A percentile compares a stretch with the other conserved stretches of the same genome.
phyloP scores from a whole-genome alignment of 2,329 filamentous ascomycete species.

The Penicillium sp. region DNA sequence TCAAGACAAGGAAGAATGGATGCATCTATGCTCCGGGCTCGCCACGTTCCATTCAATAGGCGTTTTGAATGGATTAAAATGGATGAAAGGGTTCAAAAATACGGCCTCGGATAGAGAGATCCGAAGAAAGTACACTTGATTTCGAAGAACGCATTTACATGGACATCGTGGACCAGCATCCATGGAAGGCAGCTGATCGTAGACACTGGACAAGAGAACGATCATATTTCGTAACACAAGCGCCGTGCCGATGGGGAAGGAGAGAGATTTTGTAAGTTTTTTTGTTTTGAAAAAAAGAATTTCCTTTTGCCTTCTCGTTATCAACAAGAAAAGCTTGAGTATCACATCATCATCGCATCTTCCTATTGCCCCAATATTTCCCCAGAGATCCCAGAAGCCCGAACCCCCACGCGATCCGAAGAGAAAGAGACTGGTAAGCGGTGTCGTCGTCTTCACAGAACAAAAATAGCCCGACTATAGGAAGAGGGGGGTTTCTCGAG shows the following conservation, averaged over 20 bases:
- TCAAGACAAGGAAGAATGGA: too few species aligned
- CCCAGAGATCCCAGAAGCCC: constrained; percentile 21
- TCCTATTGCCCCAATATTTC: constrained; percentile 27
- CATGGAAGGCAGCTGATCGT: neutral
- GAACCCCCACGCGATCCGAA: constrained; percentile 22
- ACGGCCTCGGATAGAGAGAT: neutral
- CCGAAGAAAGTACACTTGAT: neutral
- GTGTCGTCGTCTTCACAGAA: constrained; percentile 15
- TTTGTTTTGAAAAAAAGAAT: constrained; percentile 25
- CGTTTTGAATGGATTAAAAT: too few species aligned
- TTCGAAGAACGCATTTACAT: neutral
- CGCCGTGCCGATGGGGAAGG: constrained; percentile 15
- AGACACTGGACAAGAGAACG: constrained; percentile 11
- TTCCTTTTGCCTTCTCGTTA: constrained; percentile 34
- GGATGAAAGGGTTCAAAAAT: too few species aligned
- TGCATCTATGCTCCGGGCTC: too few species aligned
- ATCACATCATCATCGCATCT: constrained; percentile 34
- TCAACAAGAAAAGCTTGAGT: constrained; percentile 33
- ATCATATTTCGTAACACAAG: constrained; percentile 22
- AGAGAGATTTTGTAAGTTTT: constrained; percentile 20
- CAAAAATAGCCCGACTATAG: constrained; percentile 9
- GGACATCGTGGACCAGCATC: neutral
- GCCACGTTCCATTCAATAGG: too few species aligned
- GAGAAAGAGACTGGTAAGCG: constrained; percentile 13
- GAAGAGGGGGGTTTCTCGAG: constrained; percentile 15